Evolutionary conservation across 257 asterid genomes (phyloP).

Genomic region (Salvia hispanica): DNA sequence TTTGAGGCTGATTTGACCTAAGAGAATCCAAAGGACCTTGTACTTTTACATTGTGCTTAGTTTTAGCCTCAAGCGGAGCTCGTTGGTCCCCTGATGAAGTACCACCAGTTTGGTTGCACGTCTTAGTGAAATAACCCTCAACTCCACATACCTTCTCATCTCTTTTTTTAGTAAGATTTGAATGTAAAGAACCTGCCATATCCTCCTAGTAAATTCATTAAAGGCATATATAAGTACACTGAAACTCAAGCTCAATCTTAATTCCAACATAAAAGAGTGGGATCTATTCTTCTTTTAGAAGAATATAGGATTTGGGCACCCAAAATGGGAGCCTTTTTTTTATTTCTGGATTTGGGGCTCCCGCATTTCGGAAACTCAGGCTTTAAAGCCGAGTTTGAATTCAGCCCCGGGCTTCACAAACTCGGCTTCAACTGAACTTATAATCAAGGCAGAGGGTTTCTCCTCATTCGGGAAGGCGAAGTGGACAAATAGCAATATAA

Average conservation of each 20-base stretch:
- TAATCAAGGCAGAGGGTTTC: too few species aligned
- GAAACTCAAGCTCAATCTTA: not conserved
- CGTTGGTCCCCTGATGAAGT: constrained; percentile 26
- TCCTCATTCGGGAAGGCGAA: too few species aligned
- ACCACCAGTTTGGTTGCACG: constrained; percentile 25
- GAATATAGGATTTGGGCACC: too few species aligned
- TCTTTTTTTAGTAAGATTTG: constrained; percentile 11
- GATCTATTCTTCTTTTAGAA: too few species aligned
- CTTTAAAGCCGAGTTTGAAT: too few species aligned
- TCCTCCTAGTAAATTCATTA: constrained; percentile 37
- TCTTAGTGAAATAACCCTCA: constrained; percentile 18
- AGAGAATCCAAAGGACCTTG: constrained; percentile 4
- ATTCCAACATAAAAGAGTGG: not conserved
- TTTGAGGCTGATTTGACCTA: constrained; percentile 11
- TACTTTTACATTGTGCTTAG: not conserved
- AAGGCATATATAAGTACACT: constrained; percentile 12
- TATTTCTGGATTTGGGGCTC: too few species aligned
- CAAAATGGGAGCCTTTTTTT: too few species aligned
- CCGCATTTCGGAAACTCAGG: too few species aligned
- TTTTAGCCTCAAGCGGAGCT: constrained; percentile 30
- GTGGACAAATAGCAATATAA: too few species aligned
- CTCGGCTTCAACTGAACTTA: too few species aligned
- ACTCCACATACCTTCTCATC: constrained; percentile 35
- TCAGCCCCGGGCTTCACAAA: too few species aligned
- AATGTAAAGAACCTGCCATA: constrained; percentile 17